Conservation (phyloP, 192 early-diverging fungal genomes). For the Coemansia sp. region DNA sequence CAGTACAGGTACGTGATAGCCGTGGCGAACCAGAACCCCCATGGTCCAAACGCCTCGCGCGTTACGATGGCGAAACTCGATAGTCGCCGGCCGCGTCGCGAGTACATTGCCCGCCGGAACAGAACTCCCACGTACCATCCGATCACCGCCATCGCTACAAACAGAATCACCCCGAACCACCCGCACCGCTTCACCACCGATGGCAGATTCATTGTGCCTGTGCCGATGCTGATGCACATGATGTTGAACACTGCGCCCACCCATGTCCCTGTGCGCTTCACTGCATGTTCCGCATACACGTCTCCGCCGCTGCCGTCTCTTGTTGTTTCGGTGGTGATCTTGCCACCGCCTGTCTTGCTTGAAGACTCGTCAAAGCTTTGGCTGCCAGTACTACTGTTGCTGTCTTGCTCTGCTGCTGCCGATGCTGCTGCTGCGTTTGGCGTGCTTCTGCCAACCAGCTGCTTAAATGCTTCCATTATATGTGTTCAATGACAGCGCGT, state of each 20-base stretch:
- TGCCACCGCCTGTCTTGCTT: constrained; percentile 7
- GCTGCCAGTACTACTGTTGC: not conserved
- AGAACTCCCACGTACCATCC: constrained; percentile 75
- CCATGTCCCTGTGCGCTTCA: constrained; percentile 55
- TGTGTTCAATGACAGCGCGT: no score
- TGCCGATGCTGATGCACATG: constrained; percentile 77
- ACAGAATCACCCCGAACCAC: constrained; percentile 74
- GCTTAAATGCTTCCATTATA: not conserved
- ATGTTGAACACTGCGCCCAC: constrained; percentile 64
- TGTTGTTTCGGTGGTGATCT: not conserved
- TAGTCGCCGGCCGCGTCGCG: constrained; percentile 61
- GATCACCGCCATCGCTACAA: constrained; percentile 69
- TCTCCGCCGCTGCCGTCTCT: not conserved
- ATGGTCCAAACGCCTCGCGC: constrained; percentile 65
- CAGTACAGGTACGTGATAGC: constrained; percentile 58
- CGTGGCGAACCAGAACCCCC: constrained; percentile 64
- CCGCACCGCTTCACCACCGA: constrained; percentile 72
- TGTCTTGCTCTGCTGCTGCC: not conserved
- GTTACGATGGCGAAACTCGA: constrained; percentile 66
- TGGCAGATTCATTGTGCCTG: constrained; percentile 80
- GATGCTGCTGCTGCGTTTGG: not conserved
- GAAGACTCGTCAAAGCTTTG: constrained; percentile 7
- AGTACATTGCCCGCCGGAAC: constrained; percentile 71
- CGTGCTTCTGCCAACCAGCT: not conserved
- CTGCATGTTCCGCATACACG: constrained; percentile 34